Conservation (phyloP, 768 basidiomycete species). For the Panellus pusillus region DNA sequence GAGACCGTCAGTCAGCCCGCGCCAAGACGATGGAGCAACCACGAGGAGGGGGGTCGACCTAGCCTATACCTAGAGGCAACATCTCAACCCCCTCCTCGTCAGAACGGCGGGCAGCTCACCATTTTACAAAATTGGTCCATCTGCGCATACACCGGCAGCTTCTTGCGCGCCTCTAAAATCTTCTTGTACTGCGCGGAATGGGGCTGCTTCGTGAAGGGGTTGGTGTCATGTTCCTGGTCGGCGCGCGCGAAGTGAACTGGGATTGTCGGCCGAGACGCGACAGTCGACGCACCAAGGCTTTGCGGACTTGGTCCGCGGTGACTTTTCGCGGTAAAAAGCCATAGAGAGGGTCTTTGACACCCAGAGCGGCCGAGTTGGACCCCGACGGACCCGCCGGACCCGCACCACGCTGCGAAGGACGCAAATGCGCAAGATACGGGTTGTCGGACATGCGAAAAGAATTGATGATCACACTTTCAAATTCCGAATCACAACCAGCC, state of each 20-base stretch:
- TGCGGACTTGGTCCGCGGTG: slow-evolving; percentile 60
- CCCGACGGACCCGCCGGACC: slow-evolving; percentile 24
- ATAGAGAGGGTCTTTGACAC: slow-evolving; percentile 59
- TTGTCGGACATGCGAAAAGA: slow-evolving; percentile 34
- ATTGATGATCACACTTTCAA: slow-evolving; percentile 18
- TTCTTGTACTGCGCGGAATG: slow-evolving; percentile 80
- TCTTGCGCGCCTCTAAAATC: slow-evolving; percentile 82
- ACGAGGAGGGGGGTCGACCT: slow-evolving; percentile 31
- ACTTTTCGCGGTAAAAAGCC: slow-evolving; percentile 76
- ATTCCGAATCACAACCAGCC: no score
- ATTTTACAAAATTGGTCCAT: slow-evolving; percentile 93
- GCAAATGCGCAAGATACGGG: slow-evolving; percentile 53
- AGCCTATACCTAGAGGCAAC: slow-evolving; percentile 40
- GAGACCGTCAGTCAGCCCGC: slow-evolving; percentile 26
- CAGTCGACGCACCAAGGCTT: slow-evolving; percentile 59
- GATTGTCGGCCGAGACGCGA: background rate
- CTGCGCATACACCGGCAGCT: slow-evolving; percentile 87
- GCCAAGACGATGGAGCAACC: slow-evolving; percentile 15
- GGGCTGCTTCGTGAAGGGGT: slow-evolving; percentile 85
- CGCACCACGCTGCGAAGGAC: slow-evolving; percentile 34
- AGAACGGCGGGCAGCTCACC: slow-evolving; percentile 50
- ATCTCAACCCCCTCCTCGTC: slow-evolving; percentile 44
- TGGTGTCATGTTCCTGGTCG: slow-evolving; percentile 69
- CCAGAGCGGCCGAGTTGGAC: slow-evolving; percentile 17
- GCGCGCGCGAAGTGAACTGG: background rate